These are phyloP conservation scores for Hanseniaspora lachancei DNA, from an alignment of 805 yeast genomes.

Conservation along the genomic window DNA sequence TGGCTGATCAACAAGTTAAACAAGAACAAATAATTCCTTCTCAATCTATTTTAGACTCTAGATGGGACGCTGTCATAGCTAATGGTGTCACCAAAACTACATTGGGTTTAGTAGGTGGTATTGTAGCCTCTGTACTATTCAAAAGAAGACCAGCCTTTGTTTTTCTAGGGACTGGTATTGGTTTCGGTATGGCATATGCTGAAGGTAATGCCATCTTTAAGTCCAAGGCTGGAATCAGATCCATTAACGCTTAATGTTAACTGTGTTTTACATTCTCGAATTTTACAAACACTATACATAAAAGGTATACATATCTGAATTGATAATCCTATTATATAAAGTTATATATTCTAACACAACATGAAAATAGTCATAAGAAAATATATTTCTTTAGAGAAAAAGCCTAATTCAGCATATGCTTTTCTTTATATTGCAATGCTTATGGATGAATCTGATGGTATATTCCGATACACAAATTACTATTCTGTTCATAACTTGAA, in stretches of 20 bases:
- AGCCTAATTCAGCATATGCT: no score
- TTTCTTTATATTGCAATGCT: no score
- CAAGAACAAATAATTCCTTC: constrained; percentile 32
- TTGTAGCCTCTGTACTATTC: constrained; percentile 78
- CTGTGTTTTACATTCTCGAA: no score
- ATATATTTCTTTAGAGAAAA: no score
- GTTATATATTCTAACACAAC: not conserved
- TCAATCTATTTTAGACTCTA: constrained; percentile 48
- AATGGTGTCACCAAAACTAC: constrained; percentile 91
- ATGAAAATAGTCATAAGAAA: not conserved
- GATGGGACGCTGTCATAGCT: constrained; percentile 93
- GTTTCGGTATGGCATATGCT: constrained; percentile 93
- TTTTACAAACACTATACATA: no score
- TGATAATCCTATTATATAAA: not conserved
- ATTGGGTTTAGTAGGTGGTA: constrained; percentile 92
- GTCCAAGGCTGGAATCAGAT: constrained; percentile 63
- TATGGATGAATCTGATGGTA: no score
- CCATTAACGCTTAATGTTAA: constrained; percentile 43
- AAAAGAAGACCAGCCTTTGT: constrained; percentile 95
- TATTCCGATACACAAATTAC: not conserved
- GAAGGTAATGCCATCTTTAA: constrained; percentile 97
- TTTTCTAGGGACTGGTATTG: constrained; percentile 94
- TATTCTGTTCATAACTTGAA: constrained; percentile 20
- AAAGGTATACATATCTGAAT: not conserved
- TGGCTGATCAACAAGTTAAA: constrained; percentile 18